A percentile compares a stretch with the other conserved stretches of the same genome.
Evolutionary conservation across 2,329 filamentous ascomycete species (phyloP).

Genomic region (Colletotrichum plurivorum): DNA sequence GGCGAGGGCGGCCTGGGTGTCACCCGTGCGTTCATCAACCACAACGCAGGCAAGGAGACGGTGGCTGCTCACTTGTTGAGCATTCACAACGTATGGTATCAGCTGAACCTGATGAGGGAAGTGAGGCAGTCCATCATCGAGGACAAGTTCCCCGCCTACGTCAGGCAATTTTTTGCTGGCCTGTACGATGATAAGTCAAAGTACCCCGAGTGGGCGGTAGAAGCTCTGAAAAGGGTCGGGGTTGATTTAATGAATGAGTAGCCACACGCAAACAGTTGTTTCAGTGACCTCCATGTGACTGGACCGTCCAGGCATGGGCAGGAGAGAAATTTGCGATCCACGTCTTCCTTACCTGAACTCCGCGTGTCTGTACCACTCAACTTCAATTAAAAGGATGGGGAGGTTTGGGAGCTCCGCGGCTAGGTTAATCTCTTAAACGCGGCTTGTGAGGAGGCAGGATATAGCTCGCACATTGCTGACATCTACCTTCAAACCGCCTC

Average conservation of each 20-base stretch:
- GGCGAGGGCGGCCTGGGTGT: slow-evolving; percentile 82
- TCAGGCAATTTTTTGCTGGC: slow-evolving; percentile 82
- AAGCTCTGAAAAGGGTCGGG: slow-evolving; percentile 82
- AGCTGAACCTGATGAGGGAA: slow-evolving; percentile 85
- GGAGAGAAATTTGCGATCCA: too few relatives aligned
- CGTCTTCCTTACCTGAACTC: too few relatives aligned
- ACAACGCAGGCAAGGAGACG: slow-evolving; percentile 94
- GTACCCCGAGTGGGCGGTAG: slow-evolving; percentile 89
- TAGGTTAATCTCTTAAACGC: too few relatives aligned
- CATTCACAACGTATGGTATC: slow-evolving; percentile 96
- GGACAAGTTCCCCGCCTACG: slow-evolving; percentile 83
- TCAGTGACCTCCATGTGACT: too few relatives aligned
- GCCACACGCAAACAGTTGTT: background rate
- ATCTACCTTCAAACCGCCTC: too few relatives aligned
- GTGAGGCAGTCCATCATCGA: slow-evolving; percentile 84
- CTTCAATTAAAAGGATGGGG: too few relatives aligned
- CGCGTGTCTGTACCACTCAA: too few relatives aligned
- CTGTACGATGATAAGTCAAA: slow-evolving; percentile 74
- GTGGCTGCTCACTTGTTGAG: slow-evolving; percentile 88
- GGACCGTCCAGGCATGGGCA: too few relatives aligned
- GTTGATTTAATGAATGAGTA: slow-evolving; percentile 74
- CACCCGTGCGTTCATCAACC: slow-evolving; percentile 90
- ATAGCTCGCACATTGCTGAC: too few relatives aligned
- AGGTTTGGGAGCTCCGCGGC: too few relatives aligned
- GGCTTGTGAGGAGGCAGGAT: too few relatives aligned